A percentile compares a stretch with the other conserved stretches of the same genome.
Conservation (phyloP, 257 asterid genomes). For the Rhazya stricta region DNA sequence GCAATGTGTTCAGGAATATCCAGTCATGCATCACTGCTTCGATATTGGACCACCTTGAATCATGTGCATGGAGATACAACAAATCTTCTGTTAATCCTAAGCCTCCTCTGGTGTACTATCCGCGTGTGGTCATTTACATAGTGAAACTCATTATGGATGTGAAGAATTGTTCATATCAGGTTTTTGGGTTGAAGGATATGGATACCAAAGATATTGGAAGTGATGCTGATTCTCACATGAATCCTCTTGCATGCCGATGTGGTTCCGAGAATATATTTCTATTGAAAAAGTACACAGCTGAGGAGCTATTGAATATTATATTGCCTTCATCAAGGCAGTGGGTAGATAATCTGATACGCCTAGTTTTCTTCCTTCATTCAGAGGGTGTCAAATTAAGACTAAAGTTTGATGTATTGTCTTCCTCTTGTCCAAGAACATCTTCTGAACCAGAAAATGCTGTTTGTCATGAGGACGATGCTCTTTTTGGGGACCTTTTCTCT, state of each 20-base stretch:
- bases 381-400: conserved; percentile 82
- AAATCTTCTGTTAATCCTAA: conserved; percentile 45
- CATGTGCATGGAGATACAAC: conserved; percentile 53
- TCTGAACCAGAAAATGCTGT: conserved; percentile 68
- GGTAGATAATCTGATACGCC: conserved; percentile 77
- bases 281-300: conserved; percentile 51
- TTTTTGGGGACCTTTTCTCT: conserved; percentile 96
- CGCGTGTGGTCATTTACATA: conserved; percentile 64
- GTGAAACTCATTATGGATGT: conserved; percentile 64
- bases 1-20: conserved; percentile 53
- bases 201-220: conserved; percentile 21
- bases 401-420: conserved; percentile 60
- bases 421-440: conserved; percentile 60
- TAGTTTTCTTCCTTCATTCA: conserved; percentile 61
- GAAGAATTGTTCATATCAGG: conserved; percentile 44
- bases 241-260: conserved; percentile 53
- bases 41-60: conserved; percentile 54
- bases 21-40: conserved; percentile 66
- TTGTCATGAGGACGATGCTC: conserved; percentile 93
- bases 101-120: conserved; percentile 72
- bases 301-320: conserved; percentile 61
- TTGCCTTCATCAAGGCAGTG: conserved; percentile 66
- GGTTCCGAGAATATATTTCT: conserved; percentile 33
- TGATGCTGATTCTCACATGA: conserved; percentile 22
- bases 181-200: conserved; percentile 44